Evolutionary conservation across 2,329 filamentous ascomycete species (phyloP).

Genomic region (Cadophora luteo-olivacea): DNA sequence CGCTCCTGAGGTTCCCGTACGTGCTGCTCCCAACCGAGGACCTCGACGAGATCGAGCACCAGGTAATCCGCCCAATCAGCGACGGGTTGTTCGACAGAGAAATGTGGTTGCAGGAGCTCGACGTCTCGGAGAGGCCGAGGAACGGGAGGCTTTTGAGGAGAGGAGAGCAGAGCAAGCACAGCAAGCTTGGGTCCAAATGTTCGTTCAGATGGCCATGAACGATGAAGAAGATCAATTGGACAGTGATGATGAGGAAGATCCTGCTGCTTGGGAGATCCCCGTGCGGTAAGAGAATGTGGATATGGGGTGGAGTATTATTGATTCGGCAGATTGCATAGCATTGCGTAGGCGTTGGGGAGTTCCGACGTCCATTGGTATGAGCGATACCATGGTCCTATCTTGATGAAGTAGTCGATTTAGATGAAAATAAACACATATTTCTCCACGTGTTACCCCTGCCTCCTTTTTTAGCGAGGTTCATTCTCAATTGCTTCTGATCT

Average conservation of each 20-base stretch:
- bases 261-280: constrained; percentile 51
- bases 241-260: constrained; percentile 54
- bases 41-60: constrained; percentile 21
- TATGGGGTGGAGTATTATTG: background rate
- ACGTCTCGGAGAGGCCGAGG: constrained; percentile 24
- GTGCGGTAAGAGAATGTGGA: constrained; percentile 29
- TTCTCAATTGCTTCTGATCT: background rate
- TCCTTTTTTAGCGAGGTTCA: background rate
- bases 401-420: background rate
- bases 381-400: background rate
- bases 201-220: constrained; percentile 45
- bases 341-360: constrained; percentile 3
- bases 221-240: constrained; percentile 47
- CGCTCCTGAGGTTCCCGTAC: constrained; percentile 35
- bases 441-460: background rate
- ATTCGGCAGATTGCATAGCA: background rate
- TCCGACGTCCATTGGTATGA: background rate
- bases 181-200: constrained; percentile 44
- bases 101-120: constrained; percentile 16
- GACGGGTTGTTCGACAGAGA: constrained; percentile 2
- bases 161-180: constrained; percentile 33
- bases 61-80: constrained; percentile 15
- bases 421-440: background rate
- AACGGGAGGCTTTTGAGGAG: constrained; percentile 20
- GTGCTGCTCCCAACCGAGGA: constrained; percentile 21